Conservation (phyloP, 768 basidiomycete species). For the Crepidotus variabilis region DNA sequence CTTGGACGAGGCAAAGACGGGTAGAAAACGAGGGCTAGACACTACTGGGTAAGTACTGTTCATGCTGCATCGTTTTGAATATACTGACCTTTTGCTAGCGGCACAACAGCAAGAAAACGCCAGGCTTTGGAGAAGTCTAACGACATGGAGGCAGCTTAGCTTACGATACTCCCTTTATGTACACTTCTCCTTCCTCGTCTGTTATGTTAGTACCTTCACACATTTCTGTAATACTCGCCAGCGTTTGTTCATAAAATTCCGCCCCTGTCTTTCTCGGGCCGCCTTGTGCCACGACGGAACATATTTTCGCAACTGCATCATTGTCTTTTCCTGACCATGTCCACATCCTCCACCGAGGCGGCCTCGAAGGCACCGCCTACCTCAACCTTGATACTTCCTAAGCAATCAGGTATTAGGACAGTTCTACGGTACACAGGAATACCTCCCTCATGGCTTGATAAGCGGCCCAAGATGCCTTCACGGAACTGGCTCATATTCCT, state of each 20-base stretch:
- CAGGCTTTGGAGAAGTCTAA: constrained; percentile 60
- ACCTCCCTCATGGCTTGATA: constrained; percentile 75
- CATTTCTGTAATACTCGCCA: too few species aligned
- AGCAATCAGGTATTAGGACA: constrained; percentile 51
- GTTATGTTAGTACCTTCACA: background rate
- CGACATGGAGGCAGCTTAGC: constrained; percentile 25
- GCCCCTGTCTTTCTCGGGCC: background rate
- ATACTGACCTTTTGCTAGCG: constrained; percentile 25
- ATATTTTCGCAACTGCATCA: background rate
- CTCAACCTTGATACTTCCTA: constrained; percentile 1
- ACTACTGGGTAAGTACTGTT: constrained; percentile 54
- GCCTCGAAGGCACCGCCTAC: background rate
- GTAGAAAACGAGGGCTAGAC: constrained; percentile 86
- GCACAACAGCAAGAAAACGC: constrained; percentile 56
- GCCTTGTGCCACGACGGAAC: background rate
- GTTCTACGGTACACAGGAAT: constrained; percentile 69
- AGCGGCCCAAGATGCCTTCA: constrained; percentile 82
- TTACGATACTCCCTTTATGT: constrained; percentile 1
- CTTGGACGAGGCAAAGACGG: constrained; percentile 94
- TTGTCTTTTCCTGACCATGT: background rate
- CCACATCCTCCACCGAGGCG: background rate
- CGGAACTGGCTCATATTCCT: constrained; percentile 96
- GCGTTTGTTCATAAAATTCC: too few species aligned
- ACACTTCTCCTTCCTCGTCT: background rate
- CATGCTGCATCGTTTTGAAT: background rate